A percentile compares a stretch with the other conserved stretches of the same genome.
Conservation (phyloP, 768 basidiomycete genomes). For the Trametes punicea region DNA sequence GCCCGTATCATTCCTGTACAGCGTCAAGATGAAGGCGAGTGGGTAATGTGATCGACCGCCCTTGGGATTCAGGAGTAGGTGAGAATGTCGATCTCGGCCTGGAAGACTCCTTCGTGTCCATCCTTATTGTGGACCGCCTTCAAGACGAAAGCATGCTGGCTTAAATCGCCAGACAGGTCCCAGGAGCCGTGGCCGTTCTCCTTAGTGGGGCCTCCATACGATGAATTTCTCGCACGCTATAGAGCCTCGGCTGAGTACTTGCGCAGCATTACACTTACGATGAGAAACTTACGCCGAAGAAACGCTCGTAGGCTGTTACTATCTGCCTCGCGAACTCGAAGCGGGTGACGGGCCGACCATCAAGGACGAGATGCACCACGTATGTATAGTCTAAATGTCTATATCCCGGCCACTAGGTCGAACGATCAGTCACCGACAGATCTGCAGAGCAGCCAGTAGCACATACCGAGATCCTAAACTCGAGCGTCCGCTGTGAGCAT, state of each 20-base stretch:
- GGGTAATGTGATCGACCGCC: not conserved
- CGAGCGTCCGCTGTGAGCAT: not conserved
- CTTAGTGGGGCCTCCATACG: not conserved
- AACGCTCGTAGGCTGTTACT: not conserved
- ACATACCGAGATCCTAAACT: not conserved
- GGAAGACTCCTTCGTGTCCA: not conserved
- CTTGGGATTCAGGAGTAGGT: not conserved
- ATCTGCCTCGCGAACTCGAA: not conserved
- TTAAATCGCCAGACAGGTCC: not conserved
- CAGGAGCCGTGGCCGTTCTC: not conserved
- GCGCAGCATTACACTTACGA: not conserved
- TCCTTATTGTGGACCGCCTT: not conserved
- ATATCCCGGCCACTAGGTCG: slow-evolving; percentile 13
- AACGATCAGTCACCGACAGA: not conserved
- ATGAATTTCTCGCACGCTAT: not conserved
- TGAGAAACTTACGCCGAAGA: not conserved
- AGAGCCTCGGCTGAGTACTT: not conserved
- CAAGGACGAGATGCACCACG: not conserved
- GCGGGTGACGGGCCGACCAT: not conserved
- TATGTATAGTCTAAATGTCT: not conserved
- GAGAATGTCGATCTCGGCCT: slow-evolving; percentile 7
- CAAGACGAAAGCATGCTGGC: not conserved
- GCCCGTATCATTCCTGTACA: not conserved
- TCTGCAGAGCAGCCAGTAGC: not conserved
- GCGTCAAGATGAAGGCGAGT: not conserved